phyloP scores from a whole-genome alignment of 1,139 yeast genomes.

The Saccharomycopsis phalli region DNA sequence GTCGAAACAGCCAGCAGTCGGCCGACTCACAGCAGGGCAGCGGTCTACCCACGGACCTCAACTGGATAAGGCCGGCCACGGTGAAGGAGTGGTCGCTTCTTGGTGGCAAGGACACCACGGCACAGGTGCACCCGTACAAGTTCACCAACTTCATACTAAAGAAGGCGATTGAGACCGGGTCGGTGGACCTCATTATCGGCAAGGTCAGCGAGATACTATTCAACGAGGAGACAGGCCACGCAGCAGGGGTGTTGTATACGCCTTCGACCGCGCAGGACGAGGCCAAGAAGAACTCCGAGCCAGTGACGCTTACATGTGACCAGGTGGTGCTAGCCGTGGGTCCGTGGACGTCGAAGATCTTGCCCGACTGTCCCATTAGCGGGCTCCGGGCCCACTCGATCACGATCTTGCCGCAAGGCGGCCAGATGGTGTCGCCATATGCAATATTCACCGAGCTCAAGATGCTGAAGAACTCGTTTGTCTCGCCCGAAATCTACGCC shows the following conservation, averaged over 20 bases:
- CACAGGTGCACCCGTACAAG: conserved; percentile 93
- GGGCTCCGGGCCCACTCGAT: conserved; percentile 93
- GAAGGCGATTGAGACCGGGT: conserved; percentile 75
- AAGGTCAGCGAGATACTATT: conserved; percentile 64
- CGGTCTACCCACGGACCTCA: conserved; percentile 59
- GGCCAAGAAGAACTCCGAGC: conserved; percentile 24
- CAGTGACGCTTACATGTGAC: conserved; percentile 48
- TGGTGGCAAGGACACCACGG: conserved; percentile 85
- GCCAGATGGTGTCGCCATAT: conserved; percentile 71
- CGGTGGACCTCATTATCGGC: conserved; percentile 78
- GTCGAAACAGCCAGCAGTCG: conserved; percentile 20
- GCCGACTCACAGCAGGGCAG: conserved; percentile 17
- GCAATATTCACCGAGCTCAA: conserved; percentile 91
- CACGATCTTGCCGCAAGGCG: conserved; percentile 71
- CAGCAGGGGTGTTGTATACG: conserved; percentile 55
- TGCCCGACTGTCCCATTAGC: conserved; percentile 87
- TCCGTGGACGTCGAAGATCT: conserved; percentile 89
- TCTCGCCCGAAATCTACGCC: conserved; percentile 91
- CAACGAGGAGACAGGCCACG: conserved; percentile 53
- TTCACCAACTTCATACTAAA: conserved; percentile 75
- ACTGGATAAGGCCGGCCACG: conserved; percentile 68
- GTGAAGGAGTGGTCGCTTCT: conserved; percentile 69
- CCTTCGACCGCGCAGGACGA: conserved; percentile 47
- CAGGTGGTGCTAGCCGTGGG: conserved; percentile 83
- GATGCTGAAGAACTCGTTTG: conserved; percentile 53